Conservation (phyloP, 2,329 filamentous ascomycete species). For the Graphiopsis chlorocephala region DNA sequence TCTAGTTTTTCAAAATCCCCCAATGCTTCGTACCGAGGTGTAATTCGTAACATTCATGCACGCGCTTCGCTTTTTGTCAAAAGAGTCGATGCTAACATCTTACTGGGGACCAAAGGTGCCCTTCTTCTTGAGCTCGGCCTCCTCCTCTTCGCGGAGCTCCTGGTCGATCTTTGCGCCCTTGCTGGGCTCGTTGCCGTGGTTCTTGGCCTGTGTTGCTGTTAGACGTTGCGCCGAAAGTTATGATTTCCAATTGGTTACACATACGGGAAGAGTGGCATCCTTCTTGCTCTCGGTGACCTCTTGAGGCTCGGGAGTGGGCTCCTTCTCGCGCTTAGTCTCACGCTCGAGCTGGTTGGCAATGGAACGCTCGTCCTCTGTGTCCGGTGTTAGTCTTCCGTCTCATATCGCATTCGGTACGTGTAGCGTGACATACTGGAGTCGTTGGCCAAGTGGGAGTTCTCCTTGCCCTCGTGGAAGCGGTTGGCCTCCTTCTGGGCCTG, state of each 20-base stretch:
- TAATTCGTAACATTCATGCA: conserved; percentile 15
- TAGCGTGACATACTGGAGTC: conserved; percentile 64
- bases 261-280: conserved; percentile 55
- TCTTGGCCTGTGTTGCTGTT: conserved; percentile 44
- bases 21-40: conserved; percentile 12
- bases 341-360: conserved; percentile 70
- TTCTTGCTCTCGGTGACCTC: conserved; percentile 48
- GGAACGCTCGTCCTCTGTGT: conserved; percentile 64
- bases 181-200: conserved; percentile 71
- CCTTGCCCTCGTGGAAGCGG: conserved; percentile 69
- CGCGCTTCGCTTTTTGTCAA: conserved; percentile 13
- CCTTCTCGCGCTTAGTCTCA: conserved; percentile 54
- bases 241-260: conserved; percentile 17
- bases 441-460: conserved; percentile 63
- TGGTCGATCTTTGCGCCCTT: conserved; percentile 71
- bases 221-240: conserved; percentile 38
- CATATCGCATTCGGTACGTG: background rate
- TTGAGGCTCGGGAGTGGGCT: conserved; percentile 33
- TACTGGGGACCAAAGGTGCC: conserved; percentile 41
- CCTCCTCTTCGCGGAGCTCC: conserved; percentile 65
- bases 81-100: conserved; percentile 5
- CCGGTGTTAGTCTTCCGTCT: background rate
- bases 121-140: conserved; percentile 62
- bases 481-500: conserved; percentile 49
- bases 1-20: conserved; percentile 10